These are phyloP conservation scores for Coemansia sp. DNA, from an alignment of 192 early-diverging fungal species.

Conservation along the genomic window DNA sequence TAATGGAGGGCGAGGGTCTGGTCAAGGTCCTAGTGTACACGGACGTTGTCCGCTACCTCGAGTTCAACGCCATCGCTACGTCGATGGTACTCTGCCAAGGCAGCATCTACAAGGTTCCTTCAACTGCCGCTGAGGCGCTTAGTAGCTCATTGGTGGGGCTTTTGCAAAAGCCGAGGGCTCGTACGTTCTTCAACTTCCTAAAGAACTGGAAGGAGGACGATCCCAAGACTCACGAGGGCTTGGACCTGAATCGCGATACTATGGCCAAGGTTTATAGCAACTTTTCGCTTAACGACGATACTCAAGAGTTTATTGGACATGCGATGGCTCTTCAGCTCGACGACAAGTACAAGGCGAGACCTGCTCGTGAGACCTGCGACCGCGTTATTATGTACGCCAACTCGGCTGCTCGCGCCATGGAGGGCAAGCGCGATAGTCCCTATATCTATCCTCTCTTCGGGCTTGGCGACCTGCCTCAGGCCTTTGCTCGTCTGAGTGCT, in stretches of 20 bases:
- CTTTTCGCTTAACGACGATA: constrained; percentile 91
- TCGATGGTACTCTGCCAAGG: constrained; percentile 92
- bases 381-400: constrained; percentile 91
- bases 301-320: constrained; percentile 98
- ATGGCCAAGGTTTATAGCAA: constrained; percentile 90
- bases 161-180: constrained; percentile 91
- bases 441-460: constrained; percentile 99
- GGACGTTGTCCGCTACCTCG: constrained; percentile 97
- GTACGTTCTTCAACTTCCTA: constrained; percentile 96
- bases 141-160: constrained; percentile 86
- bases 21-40: constrained; percentile 97
- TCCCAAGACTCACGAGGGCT: constrained; percentile 79
- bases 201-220: constrained; percentile 89
- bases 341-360: constrained; percentile 72
- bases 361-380: constrained; percentile 87
- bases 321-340: constrained; percentile 95
- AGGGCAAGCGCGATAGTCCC: constrained; percentile 86
- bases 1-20: constrained; percentile 99
- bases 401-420: constrained; percentile 75
- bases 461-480: constrained; percentile 97
- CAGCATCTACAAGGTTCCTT: constrained; percentile 94
- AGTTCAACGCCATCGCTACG: constrained; percentile 95
- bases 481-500: constrained; percentile 95
- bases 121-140: constrained; percentile 87
- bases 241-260: constrained; percentile 75